phyloP scores from a whole-genome alignment of 208 protist species.

The Leishmania mexicana region DNA sequence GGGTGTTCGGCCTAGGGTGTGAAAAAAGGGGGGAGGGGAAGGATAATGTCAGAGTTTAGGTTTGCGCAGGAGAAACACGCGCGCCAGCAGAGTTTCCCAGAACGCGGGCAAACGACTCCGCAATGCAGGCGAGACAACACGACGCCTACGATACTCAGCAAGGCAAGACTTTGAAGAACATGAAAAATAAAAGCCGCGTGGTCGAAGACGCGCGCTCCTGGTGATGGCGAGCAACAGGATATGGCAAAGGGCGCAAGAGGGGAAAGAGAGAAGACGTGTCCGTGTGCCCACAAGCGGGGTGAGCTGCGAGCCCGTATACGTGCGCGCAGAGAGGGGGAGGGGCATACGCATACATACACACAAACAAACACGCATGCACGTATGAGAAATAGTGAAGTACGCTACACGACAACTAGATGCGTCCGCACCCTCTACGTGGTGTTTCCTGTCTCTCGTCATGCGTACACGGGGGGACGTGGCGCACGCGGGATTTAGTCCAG shows the following conservation, averaged over 20 bases:
- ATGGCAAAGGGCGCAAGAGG: background rate
- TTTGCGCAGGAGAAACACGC: background rate
- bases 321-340: background rate
- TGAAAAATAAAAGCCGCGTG: too few species aligned
- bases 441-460: background rate
- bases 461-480: too few species aligned
- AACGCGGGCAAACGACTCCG: background rate
- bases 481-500: background rate
- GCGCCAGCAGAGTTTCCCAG: background rate
- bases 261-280: background rate
- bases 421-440: background rate
- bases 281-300: background rate
- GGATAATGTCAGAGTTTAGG: background rate
- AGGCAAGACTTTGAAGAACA: background rate
- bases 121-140: background rate
- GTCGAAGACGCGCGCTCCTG: too few species aligned
- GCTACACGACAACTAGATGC: background rate
- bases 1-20: background rate
- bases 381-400: conserved; percentile 10
- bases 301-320: background rate
- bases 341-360: background rate
- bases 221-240: too few species aligned
- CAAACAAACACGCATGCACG: background rate
- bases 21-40: background rate
- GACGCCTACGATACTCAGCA: background rate